These are phyloP conservation scores for Xylaria sp. DNA, from an alignment of 2,329 filamentous ascomycete species.

Conservation along the genomic window DNA sequence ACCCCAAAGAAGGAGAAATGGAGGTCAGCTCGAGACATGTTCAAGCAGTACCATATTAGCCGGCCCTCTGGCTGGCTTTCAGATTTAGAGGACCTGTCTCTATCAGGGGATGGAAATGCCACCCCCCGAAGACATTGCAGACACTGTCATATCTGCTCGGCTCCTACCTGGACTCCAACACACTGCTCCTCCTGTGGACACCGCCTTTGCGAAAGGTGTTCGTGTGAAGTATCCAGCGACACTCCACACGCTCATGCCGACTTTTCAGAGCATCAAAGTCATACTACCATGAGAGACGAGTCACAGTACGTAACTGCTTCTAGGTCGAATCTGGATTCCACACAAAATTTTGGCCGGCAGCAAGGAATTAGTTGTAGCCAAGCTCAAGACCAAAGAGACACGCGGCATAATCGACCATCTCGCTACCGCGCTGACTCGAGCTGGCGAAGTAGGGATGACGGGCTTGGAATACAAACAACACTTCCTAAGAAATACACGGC, in stretches of 20 bases:
- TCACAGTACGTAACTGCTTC: conserved; percentile 28
- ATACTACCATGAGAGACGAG: conserved; percentile 33
- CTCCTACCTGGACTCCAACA: conserved; percentile 52
- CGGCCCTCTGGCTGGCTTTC: conserved; percentile 60
- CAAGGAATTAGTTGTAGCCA: not conserved
- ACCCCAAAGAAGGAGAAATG: conserved; percentile 53
- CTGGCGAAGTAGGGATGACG: conserved; percentile 11
- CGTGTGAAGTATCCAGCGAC: conserved; percentile 50
- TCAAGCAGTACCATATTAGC: conserved; percentile 59
- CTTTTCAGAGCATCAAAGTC: conserved; percentile 41
- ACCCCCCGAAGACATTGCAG: conserved; percentile 48
- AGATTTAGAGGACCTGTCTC: conserved; percentile 52
- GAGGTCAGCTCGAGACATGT: conserved; percentile 60
- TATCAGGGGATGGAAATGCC: conserved; percentile 51
- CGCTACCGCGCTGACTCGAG: conserved; percentile 9
- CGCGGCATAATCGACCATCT: conserved; percentile 8
- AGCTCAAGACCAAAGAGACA: not conserved
- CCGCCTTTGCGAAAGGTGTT: conserved; percentile 61
- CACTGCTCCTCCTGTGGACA: conserved; percentile 64
- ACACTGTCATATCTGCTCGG: conserved; percentile 64
- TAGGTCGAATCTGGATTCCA: conserved; percentile 17
- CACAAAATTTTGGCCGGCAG: not conserved
- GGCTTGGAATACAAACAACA: not conserved
- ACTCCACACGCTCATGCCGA: conserved; percentile 39
- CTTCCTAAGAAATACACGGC: not conserved